Evolutionary conservation across 2,329 filamentous ascomycete species (phyloP).

Genomic region (Leptoxyphium fumago): DNA sequence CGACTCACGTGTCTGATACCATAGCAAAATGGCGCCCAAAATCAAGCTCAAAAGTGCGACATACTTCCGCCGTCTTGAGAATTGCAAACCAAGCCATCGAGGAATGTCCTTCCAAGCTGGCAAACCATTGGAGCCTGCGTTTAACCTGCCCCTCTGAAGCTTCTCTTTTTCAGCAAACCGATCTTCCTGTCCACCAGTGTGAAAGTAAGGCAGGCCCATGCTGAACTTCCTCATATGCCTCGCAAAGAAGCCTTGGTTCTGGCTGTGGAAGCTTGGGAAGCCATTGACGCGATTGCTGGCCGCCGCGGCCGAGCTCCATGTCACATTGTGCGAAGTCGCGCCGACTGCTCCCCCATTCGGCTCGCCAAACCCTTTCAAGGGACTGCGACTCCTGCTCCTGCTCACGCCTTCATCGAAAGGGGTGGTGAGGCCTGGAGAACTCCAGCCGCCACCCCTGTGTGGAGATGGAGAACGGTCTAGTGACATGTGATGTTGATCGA

Average conservation of each 20-base stretch:
- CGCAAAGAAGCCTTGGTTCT: conserved; percentile 74
- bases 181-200: conserved; percentile 30
- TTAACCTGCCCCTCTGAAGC: conserved; percentile 33
- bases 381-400: conserved; percentile 42
- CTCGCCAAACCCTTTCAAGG: conserved; percentile 24
- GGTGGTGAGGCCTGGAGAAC: conserved; percentile 61
- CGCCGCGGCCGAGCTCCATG: conserved; percentile 72
- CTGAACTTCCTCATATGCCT: conserved; percentile 72
- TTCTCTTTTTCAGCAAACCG: conserved; percentile 66
- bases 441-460: conserved; percentile 70
- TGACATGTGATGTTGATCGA: conserved; percentile 44
- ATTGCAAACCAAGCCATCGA: conserved; percentile 12
- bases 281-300: conserved; percentile 59
- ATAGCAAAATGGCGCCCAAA: conserved; percentile 11
- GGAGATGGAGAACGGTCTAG: conserved; percentile 80
- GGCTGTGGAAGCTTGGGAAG: conserved; percentile 63
- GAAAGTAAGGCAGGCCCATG: conserved; percentile 61
- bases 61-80: conserved; percentile 16
- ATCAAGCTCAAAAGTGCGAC: conserved; percentile 12
- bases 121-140: not conserved
- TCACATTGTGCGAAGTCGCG: conserved; percentile 35
- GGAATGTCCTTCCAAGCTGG: conserved; percentile 8
- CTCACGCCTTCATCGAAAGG: conserved; percentile 30
- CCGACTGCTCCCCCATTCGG: conserved; percentile 33
- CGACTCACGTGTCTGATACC: conserved; percentile 14